Conservation (phyloP, 1,284 basidiomycete species). For the Trichosporon ovoides region DNA sequence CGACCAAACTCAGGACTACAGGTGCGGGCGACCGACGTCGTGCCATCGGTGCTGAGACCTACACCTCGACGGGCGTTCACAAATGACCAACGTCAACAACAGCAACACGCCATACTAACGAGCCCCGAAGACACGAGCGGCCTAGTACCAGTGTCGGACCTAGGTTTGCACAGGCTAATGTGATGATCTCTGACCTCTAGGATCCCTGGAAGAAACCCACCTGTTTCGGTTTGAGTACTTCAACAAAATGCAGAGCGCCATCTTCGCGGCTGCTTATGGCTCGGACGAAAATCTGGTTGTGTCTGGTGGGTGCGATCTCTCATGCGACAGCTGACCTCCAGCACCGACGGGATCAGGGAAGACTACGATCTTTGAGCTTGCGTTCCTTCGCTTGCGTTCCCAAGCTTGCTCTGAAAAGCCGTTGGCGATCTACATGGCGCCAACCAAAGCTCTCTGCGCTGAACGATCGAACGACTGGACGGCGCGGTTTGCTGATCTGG, state of each 20-base stretch:
- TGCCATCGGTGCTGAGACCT: neutral
- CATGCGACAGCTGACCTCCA: conserved; percentile 36
- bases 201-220: neutral
- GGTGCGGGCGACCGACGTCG: neutral
- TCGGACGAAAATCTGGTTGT: conserved; percentile 73
- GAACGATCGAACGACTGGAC: conserved; percentile 83
- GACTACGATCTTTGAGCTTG: conserved; percentile 87
- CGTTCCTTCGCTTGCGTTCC: conserved; percentile 71
- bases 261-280: conserved; percentile 52
- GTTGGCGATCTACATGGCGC: conserved; percentile 82
- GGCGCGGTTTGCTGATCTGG: conserved; percentile 66
- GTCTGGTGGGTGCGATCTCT: conserved; percentile 58
- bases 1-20: neutral
- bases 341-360: conserved; percentile 92
- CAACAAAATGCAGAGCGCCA: conserved; percentile 23
- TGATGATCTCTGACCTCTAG: neutral
- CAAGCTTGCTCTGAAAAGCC: conserved; percentile 51
- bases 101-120: neutral
- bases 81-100: no score
- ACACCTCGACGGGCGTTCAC: neutral
- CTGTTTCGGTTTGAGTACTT: conserved; percentile 19
- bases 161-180: conserved; percentile 1
- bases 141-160: conserved; percentile 6
- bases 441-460: conserved; percentile 85
- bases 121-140: neutral